These are phyloP conservation scores for Skeletonema grethae DNA, from an alignment of 108 stramenopile genomes.

Conservation along the genomic window DNA sequence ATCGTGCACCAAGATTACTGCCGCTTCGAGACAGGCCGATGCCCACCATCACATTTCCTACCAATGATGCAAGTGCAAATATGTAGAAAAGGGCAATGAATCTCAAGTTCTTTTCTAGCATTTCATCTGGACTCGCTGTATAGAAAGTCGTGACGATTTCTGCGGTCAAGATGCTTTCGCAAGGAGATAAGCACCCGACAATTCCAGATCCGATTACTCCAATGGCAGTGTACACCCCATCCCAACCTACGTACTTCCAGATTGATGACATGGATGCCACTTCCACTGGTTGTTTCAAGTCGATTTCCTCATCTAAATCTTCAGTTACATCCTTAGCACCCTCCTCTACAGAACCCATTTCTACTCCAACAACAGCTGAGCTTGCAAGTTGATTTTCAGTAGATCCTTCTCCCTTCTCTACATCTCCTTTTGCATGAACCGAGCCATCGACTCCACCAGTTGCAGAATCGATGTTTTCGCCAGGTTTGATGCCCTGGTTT, in stretches of 20 bases:
- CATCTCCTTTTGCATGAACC: not conserved
- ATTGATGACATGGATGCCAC: constrained; percentile 26
- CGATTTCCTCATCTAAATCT: constrained; percentile 8
- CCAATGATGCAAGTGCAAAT: constrained; percentile 30
- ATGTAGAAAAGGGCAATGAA: constrained; percentile 26
- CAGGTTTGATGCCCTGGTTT: constrained; percentile 26
- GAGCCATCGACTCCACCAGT: not conserved
- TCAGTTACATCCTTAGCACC: not conserved
- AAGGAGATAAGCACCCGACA: constrained; percentile 40
- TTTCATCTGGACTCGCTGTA: constrained; percentile 15
- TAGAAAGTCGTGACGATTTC: constrained; percentile 48
- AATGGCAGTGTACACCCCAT: constrained; percentile 19
- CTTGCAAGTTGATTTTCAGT: not conserved
- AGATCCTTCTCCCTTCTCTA: not conserved
- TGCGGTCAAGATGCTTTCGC: constrained; percentile 45
- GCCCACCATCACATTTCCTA: constrained; percentile 42
- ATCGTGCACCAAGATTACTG: constrained; percentile 30
- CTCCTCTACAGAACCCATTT: not conserved
- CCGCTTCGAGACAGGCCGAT: constrained; percentile 37
- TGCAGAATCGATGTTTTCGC: not conserved
- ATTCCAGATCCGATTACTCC: constrained; percentile 30
- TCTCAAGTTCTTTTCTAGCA: constrained; percentile 21
- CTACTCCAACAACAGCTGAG: not conserved
- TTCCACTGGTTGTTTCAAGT: constrained; percentile 11
- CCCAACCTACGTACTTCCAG: constrained; percentile 19